Percentiles rank a stretch among this genome's conserved stretches.
These are phyloP conservation scores for Trichophyton schoenleinii DNA, from an alignment of 2,329 filamentous ascomycete species.

Conservation along the genomic window DNA sequence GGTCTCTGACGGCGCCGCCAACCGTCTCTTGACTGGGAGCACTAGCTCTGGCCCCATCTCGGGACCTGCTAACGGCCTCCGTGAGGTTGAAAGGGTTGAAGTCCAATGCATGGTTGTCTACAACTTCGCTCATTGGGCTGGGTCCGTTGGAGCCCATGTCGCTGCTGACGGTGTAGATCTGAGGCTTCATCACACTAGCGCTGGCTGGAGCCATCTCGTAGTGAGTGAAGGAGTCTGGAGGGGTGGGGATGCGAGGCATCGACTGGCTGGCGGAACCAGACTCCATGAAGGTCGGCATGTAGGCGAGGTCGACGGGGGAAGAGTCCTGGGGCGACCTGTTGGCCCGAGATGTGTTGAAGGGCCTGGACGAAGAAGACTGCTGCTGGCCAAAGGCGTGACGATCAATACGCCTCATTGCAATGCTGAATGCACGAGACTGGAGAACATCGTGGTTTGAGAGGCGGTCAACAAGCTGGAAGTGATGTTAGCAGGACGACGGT, in stretches of 20 bases:
- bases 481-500: background rate
- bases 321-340: conserved; percentile 45
- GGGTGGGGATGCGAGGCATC: conserved; percentile 39
- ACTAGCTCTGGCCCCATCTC: conserved; percentile 23
- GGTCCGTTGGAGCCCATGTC: conserved; percentile 34
- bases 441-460: conserved; percentile 42
- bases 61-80: conserved; percentile 34
- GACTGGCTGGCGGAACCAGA: conserved; percentile 19
- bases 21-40: conserved; percentile 27
- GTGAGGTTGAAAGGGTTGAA: conserved; percentile 47
- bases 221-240: conserved; percentile 30
- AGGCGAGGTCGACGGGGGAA: conserved; percentile 52
- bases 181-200: conserved; percentile 38
- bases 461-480: conserved; percentile 37
- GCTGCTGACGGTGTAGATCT: conserved; percentile 43
- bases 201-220: conserved; percentile 12
- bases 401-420: conserved; percentile 39
- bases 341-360: conserved; percentile 50
- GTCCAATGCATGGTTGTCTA: conserved; percentile 44
- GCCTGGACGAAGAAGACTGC: conserved; percentile 26
- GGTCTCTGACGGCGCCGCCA: conserved; percentile 27
- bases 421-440: conserved; percentile 43
- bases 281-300: conserved; percentile 42
- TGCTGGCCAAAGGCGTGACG: conserved; percentile 25
- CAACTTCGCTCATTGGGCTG: conserved; percentile 46